Evolutionary conservation across 345 rosid genomes (phyloP).

Genomic region (Cardamine chenopodiifolia): DNA sequence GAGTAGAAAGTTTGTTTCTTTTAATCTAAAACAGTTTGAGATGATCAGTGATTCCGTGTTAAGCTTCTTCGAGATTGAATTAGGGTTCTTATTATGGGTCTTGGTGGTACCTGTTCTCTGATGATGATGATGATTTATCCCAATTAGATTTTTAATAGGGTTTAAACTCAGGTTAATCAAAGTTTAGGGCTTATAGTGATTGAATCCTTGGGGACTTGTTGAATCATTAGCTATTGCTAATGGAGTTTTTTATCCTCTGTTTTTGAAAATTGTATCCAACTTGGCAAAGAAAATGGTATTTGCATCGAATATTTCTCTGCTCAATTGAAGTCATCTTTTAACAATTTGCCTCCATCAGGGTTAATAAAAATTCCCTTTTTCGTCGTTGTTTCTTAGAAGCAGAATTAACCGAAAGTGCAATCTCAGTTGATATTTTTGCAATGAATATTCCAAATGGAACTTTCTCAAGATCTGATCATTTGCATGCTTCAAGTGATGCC

Average conservation of each 20-base stretch:
- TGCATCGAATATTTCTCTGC: neutral
- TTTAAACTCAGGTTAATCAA: neutral
- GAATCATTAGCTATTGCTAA: neutral
- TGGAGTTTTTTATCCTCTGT: conserved; percentile 21
- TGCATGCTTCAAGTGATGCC: conserved; percentile 54
- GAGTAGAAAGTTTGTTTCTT: conserved; percentile 27
- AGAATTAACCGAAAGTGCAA: conserved; percentile 33
- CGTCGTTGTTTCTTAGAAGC: conserved; percentile 12
- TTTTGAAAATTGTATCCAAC: conserved; percentile 33
- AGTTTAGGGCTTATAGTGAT: conserved; percentile 5
- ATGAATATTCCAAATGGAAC: conserved; percentile 44
- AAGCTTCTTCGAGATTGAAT: conserved; percentile 18
- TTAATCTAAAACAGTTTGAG: conserved; percentile 11
- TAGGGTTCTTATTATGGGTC: neutral
- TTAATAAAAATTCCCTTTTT: neutral
- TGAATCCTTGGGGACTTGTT: neutral
- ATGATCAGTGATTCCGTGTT: conserved; percentile 32
- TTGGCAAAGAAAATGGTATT: conserved; percentile 26
- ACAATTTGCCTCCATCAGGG: conserved; percentile 18
- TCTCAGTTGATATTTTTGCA: conserved; percentile 35
- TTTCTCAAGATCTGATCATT: conserved; percentile 42
- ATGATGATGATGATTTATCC: conserved; percentile 1
- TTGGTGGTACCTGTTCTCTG: neutral
- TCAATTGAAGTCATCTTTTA: neutral
- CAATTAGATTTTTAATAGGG: neutral